Conservation (phyloP, 2,329 filamentous ascomycete species). For the Berkeleyomyces rouxiae region DNA sequence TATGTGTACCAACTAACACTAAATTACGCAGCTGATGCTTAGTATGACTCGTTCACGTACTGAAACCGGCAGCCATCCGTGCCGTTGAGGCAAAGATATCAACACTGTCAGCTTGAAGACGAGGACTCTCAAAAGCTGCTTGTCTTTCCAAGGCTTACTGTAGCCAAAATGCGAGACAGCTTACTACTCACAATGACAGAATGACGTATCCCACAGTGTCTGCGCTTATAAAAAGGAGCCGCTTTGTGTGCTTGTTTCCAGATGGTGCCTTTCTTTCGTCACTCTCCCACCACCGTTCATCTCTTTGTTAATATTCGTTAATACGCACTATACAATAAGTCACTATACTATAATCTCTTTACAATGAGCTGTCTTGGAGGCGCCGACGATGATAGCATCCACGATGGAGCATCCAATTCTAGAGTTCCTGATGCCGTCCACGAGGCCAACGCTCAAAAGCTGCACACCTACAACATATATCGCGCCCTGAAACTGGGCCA, state of each 20-base stretch:
- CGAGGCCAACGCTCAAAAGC: conserved; percentile 65
- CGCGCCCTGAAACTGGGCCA: conserved; percentile 67
- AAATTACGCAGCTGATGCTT: not conserved
- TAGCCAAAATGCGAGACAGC: not conserved
- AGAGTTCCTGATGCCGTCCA: conserved; percentile 35
- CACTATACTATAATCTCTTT: not conserved
- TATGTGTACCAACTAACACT: not conserved
- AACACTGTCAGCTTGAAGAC: not conserved
- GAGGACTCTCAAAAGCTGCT: not conserved
- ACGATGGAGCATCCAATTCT: not conserved
- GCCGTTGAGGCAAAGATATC: not conserved
- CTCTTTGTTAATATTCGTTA: not conserved
- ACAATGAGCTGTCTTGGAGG: conserved; percentile 2
- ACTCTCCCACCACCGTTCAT: too few species aligned
- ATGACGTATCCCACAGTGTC: not conserved
- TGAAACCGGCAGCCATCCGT: not conserved
- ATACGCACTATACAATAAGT: not conserved
- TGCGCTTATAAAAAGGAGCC: too few species aligned
- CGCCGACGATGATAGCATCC: conserved; percentile 2
- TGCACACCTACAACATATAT: conserved; percentile 86
- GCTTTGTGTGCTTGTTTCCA: too few species aligned
- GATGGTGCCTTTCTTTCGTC: too few species aligned
- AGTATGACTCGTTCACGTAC: not conserved
- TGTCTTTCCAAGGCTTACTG: not conserved
- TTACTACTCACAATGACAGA: not conserved